A percentile compares a stretch with the other conserved stretches of the same genome.
Conservation (phyloP, 129 eudicot species). For the Saposhnikovia divaricata region DNA sequence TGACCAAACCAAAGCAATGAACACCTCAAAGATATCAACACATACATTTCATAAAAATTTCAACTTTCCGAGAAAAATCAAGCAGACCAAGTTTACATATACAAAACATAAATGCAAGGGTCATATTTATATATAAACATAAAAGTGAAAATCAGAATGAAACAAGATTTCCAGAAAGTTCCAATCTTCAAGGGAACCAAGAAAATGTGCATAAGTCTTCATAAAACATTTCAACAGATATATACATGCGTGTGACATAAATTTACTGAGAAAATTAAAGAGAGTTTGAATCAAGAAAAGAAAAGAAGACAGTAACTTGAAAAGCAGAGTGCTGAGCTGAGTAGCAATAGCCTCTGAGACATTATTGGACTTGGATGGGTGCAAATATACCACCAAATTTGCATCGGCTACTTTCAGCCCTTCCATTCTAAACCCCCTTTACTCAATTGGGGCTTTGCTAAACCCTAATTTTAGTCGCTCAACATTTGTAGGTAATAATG, state of each 20-base stretch:
- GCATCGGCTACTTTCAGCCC: slow-evolving; percentile 60
- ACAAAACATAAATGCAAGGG: not conserved
- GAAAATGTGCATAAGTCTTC: too few relatives aligned
- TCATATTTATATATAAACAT: too few relatives aligned
- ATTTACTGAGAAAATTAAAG: not conserved
- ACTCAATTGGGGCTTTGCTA: not conserved
- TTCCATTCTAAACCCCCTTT: slow-evolving; percentile 40
- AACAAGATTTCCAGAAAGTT: too few relatives aligned
- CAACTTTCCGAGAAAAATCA: too few relatives aligned
- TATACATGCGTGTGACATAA: not conserved
- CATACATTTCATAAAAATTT: too few relatives aligned
- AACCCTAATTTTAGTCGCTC: not conserved
- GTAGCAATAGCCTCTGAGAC: slow-evolving; percentile 41
- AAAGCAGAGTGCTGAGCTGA: slow-evolving; percentile 56
- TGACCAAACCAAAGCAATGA: not conserved
- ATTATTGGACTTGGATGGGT: slow-evolving; percentile 65
- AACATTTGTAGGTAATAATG: too few relatives aligned
- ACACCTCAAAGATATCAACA: not conserved
- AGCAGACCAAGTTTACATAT: not conserved
- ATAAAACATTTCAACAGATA: too few relatives aligned
- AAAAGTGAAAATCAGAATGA: not conserved
- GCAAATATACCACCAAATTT: slow-evolving; percentile 56
- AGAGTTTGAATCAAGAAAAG: not conserved
- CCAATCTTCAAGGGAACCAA: too few relatives aligned
- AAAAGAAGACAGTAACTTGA: slow-evolving; percentile 46